Evolutionary conservation across 2,329 filamentous ascomycete species (phyloP).

Genomic region (Colletotrichum phormii): DNA sequence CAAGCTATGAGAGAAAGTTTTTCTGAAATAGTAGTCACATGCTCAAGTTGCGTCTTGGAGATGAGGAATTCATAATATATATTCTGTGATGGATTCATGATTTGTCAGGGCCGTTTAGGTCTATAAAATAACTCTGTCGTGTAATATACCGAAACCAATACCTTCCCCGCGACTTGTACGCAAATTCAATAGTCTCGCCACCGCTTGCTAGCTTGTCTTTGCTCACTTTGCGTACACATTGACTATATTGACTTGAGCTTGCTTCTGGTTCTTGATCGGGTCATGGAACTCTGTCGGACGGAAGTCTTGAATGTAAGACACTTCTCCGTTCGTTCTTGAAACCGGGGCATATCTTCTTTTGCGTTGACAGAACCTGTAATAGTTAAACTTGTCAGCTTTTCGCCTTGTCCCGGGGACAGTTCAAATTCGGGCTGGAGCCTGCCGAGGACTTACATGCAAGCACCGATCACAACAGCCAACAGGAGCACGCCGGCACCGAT

Average conservation of each 20-base stretch:
- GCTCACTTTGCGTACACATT: background rate
- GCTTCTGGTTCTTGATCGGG: background rate
- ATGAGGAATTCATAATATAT: too few relatives aligned
- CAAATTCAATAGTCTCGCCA: background rate
- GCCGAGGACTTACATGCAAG: background rate
- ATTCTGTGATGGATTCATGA: too few relatives aligned
- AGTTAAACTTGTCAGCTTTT: background rate
- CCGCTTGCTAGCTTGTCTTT: background rate
- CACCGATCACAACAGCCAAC: slow-evolving; percentile 45
- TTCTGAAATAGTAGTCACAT: too few relatives aligned
- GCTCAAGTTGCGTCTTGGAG: too few relatives aligned
- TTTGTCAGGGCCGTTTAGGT: too few relatives aligned
- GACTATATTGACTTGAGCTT: background rate
- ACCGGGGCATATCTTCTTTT: slow-evolving; percentile 2
- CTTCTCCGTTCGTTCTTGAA: background rate
- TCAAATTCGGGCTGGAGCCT: too few relatives aligned
- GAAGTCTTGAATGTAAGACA: background rate
- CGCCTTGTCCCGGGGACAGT: background rate
- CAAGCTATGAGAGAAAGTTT: too few relatives aligned
- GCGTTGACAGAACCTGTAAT: background rate
- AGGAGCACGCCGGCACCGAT: slow-evolving; percentile 58
- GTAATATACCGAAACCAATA: background rate
- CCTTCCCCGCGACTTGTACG: background rate
- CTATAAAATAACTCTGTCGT: background rate
- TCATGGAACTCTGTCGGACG: background rate